These are phyloP conservation scores for Exsudoporus floridanus DNA, from an alignment of 1,284 basidiomycete genomes.

Conservation along the genomic window DNA sequence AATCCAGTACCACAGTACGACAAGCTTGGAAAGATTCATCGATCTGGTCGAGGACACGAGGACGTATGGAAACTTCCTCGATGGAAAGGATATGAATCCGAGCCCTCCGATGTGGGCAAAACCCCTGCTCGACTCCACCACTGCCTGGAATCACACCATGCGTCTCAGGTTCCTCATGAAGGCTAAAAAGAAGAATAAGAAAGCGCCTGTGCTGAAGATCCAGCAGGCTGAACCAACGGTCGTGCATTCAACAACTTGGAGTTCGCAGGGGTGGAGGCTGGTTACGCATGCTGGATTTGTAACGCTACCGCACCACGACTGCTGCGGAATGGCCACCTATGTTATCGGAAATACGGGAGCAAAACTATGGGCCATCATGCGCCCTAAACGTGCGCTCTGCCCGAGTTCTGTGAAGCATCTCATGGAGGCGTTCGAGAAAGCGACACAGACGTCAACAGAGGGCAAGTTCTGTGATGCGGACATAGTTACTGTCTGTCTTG, in stretches of 20 bases:
- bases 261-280: conserved; percentile 6
- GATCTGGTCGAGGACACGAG: not conserved
- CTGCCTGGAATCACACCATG: not conserved
- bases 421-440: accelerated
- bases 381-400: not conserved
- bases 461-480: not conserved
- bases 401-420: too few species aligned
- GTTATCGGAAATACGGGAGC: not conserved
- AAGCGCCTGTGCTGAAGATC: too few species aligned
- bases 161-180: not conserved
- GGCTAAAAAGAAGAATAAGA: too few species aligned
- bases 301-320: not conserved
- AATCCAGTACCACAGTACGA: not conserved
- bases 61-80: conserved; percentile 3
- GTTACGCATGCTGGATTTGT: conserved; percentile 4
- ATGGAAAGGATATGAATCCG: not conserved
- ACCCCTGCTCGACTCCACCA: not conserved
- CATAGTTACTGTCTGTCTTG: conserved; percentile 6
- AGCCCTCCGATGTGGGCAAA: not conserved
- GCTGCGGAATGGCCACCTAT: conserved; percentile 3
- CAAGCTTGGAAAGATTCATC: not conserved
- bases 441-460: not conserved
- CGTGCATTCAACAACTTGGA: not conserved
- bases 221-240: too few species aligned
- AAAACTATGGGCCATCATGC: conserved; percentile 8